Conservation (phyloP, 768 basidiomycete species). For the Auricularia cornea region DNA sequence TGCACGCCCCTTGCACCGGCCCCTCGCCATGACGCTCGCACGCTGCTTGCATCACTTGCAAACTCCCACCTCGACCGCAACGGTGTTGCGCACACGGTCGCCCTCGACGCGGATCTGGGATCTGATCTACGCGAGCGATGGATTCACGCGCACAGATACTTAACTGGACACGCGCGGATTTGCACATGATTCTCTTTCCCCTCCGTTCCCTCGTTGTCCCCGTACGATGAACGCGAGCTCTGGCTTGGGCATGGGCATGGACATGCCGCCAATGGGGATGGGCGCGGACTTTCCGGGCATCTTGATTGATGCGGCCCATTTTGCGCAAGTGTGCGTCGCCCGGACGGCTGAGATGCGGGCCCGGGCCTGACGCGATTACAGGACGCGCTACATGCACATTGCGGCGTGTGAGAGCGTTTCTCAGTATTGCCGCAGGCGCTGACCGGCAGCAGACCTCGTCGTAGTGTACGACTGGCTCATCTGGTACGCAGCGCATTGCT, state of each 20-base stretch:
- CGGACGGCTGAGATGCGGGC: neutral
- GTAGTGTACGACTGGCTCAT: neutral
- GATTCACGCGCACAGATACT: too few relatives aligned
- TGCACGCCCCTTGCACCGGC: too few relatives aligned
- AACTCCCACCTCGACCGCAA: too few relatives aligned
- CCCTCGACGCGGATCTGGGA: too few relatives aligned
- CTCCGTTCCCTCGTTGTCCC: too few relatives aligned
- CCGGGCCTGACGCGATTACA: neutral
- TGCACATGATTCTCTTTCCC: too few relatives aligned
- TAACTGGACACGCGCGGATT: too few relatives aligned
- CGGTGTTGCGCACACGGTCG: too few relatives aligned
- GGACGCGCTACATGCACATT: neutral
- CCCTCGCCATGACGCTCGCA: too few relatives aligned
- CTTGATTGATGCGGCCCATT: neutral
- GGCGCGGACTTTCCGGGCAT: neutral
- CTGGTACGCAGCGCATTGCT: neutral
- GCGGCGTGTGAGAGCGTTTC: neutral
- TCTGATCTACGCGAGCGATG: too few relatives aligned
- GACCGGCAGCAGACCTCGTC: neutral
- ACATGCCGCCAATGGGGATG: neutral
- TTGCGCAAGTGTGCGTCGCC: neutral
- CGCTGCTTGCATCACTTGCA: too few relatives aligned
- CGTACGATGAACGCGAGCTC: neutral
- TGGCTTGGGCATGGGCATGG: neutral
- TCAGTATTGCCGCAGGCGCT: neutral